A percentile compares a stretch with the other conserved stretches of the same genome.
Conservation (phyloP, 2,329 filamentous ascomycete genomes). For the Endocalyx cinctus region DNA sequence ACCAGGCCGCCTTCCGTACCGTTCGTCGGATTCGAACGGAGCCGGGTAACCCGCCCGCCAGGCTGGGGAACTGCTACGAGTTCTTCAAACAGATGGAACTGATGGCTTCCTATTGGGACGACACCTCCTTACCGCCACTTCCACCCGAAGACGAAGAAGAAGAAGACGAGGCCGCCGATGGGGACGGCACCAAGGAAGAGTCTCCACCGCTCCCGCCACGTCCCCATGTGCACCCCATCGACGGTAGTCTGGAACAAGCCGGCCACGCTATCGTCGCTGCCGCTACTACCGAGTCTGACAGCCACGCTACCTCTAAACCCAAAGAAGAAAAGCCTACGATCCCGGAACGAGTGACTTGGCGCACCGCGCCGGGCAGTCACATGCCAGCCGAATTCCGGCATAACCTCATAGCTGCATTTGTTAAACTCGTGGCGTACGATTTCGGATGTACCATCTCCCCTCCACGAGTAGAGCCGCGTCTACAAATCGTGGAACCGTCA, state of each 20-base stretch:
- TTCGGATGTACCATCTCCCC: constrained; percentile 59
- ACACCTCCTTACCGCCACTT: constrained; percentile 40
- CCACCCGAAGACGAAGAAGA: constrained; percentile 7
- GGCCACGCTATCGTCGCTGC: constrained; percentile 10
- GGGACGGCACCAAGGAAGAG: constrained; percentile 5
- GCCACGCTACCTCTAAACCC: constrained; percentile 11
- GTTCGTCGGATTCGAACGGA: constrained; percentile 53
- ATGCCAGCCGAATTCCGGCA: constrained; percentile 57
- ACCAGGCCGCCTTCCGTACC: constrained; percentile 57
- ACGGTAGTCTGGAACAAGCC: constrained; percentile 14
- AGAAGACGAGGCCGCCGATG: constrained; percentile 4
- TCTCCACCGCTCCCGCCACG: constrained; percentile 7
- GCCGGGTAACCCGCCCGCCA: constrained; percentile 47
- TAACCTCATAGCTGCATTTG: constrained; percentile 52
- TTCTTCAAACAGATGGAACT: constrained; percentile 60
- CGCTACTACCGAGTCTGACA: constrained; percentile 11
- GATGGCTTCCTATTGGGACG: constrained; percentile 58
- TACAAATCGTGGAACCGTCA: constrained; percentile 42
- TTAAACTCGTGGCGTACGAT: constrained; percentile 62
- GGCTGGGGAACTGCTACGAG: constrained; percentile 60
- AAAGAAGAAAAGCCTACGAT: constrained; percentile 5
- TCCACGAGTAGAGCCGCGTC: constrained; percentile 53
- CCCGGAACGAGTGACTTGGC: constrained; percentile 28
- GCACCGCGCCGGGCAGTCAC: constrained; percentile 46
- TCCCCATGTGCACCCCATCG: constrained; percentile 7